Evolutionary conservation across 2,329 filamentous ascomycete species (phyloP).

Genomic region (Remersonia thermophila): DNA sequence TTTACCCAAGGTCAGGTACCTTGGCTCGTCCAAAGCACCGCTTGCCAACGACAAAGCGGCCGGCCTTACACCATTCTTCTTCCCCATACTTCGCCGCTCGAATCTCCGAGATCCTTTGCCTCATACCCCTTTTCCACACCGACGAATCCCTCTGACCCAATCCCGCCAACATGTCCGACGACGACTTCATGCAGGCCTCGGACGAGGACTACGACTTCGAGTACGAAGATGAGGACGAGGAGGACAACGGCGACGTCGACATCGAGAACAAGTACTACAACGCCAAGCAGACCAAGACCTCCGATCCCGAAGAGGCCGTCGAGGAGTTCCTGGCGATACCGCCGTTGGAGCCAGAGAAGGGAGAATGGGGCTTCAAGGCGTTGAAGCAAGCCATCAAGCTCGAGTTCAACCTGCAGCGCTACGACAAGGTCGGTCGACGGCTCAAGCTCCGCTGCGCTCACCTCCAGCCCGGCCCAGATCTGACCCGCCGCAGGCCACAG

Average conservation of each 20-base stretch:
- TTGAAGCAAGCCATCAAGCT: constrained; percentile 97
- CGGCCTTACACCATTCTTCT: no score
- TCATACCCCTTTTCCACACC: no score
- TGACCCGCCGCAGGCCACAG: constrained; percentile 51
- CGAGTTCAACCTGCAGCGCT: constrained; percentile 84
- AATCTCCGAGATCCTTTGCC: no score
- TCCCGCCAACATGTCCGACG: constrained; percentile 56
- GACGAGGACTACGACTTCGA: constrained; percentile 95
- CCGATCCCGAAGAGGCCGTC: constrained; percentile 78
- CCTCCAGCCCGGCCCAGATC: constrained; percentile 1
- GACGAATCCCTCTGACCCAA: no score
- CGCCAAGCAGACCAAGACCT: constrained; percentile 87
- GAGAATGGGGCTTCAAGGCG: constrained; percentile 97
- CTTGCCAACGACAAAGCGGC: no score
- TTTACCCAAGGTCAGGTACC: no score
- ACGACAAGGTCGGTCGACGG: constrained; percentile 51
- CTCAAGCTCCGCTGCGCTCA: no score
- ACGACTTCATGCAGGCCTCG: constrained; percentile 90
- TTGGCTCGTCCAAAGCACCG: no score
- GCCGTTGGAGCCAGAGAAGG: constrained; percentile 74
- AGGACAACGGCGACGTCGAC: constrained; percentile 77
- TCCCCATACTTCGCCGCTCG: no score
- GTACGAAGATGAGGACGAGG: constrained; percentile 82
- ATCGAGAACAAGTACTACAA: constrained; percentile 99
- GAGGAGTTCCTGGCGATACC: constrained; percentile 87